phyloP scores from a whole-genome alignment of 768 basidiomycete species.

The Clitopilus passeckerianus region DNA sequence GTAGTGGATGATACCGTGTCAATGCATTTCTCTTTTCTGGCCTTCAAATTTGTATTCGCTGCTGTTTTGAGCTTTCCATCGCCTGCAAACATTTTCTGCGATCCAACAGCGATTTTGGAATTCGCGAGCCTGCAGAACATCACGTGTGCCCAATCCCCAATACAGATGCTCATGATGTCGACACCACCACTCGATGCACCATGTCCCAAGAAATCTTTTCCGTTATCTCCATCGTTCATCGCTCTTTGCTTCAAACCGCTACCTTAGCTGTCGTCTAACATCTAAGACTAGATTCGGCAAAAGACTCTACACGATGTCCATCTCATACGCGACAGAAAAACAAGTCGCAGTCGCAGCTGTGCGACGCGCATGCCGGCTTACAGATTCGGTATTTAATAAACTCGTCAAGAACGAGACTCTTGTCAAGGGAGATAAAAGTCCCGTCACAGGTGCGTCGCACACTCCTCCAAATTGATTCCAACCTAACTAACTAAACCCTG shows the following conservation, averaged over 20 bases:
- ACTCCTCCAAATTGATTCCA: not conserved
- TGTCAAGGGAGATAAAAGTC: constrained; percentile 88
- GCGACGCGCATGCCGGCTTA: constrained; percentile 78
- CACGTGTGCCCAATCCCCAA: not conserved
- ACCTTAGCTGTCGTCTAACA: not conserved
- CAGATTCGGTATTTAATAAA: constrained; percentile 80
- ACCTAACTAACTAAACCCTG: not conserved
- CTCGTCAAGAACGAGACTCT: constrained; percentile 83
- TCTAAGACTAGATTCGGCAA: constrained; percentile 8
- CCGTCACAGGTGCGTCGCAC: constrained; percentile 69
- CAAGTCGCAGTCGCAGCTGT: constrained; percentile 85
- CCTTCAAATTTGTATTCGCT: not conserved
- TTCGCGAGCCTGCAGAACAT: not conserved
- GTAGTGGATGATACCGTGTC: no score
- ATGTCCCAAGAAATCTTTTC: not conserved
- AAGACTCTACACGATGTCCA: constrained; percentile 40
- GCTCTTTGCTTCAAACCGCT: not conserved
- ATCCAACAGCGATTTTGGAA: not conserved
- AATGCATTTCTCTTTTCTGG: not conserved
- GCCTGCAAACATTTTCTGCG: no score
- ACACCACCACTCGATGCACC: not conserved
- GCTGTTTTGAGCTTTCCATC: not conserved
- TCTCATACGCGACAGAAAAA: constrained; percentile 60
- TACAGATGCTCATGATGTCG: not conserved
- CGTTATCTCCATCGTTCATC: not conserved